Evolutionary conservation across 75 land plant genomes (phyloP).

Genomic region (Pinus tabuliformis): DNA sequence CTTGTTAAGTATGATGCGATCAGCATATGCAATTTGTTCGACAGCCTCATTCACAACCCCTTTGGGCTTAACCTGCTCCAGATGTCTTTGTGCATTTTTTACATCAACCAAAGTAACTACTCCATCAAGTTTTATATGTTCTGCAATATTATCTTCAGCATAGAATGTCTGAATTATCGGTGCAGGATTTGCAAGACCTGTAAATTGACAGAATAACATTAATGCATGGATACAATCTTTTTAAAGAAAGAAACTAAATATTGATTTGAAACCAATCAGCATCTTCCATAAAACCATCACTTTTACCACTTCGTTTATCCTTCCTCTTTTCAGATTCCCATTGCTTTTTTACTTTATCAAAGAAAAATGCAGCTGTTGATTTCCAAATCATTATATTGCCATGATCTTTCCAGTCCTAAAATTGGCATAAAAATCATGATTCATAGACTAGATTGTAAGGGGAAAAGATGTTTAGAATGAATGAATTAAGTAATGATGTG

Average conservation of each 20-base stretch:
- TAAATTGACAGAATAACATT: background rate
- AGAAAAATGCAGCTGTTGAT: background rate
- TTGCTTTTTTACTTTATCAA: background rate
- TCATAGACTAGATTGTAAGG: too few species aligned
- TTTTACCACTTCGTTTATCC: background rate
- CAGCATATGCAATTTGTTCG: constrained; percentile 99
- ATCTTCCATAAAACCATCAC: background rate
- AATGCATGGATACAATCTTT: background rate
- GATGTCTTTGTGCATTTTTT: constrained; percentile 79
- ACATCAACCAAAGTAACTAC: constrained; percentile 93
- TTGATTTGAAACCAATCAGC: background rate
- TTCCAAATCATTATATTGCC: background rate
- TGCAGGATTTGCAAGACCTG: background rate
- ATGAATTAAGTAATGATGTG: too few species aligned
- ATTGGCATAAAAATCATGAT: too few species aligned
- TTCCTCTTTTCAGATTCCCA: background rate
- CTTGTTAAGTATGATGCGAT: constrained; percentile 97
- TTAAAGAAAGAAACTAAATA: background rate
- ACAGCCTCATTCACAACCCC: constrained; percentile 98
- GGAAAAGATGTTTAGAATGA: too few species aligned
- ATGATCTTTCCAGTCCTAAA: background rate
- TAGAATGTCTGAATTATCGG: too few species aligned
- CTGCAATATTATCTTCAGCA: too few species aligned
- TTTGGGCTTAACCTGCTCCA: constrained; percentile 88
- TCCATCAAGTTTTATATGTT: too few species aligned